Evolutionary conservation across 441 rosid genomes (phyloP).

Genomic region (Brassica hybrid): DNA sequence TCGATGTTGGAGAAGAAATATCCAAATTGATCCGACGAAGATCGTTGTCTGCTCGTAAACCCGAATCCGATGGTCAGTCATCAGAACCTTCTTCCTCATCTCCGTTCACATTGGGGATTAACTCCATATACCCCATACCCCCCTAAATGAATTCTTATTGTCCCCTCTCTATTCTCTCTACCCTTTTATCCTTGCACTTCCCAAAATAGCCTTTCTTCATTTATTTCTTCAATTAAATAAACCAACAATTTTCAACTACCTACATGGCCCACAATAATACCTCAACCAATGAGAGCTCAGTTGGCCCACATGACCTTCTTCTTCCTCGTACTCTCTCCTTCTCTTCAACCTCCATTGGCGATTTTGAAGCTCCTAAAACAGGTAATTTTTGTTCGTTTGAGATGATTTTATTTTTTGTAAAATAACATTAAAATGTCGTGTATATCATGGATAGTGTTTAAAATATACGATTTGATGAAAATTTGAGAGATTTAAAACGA

Average conservation of each 20-base stretch:
- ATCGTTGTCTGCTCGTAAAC: too few relatives aligned
- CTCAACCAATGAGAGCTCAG: not conserved
- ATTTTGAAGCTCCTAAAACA: not conserved
- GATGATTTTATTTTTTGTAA: not conserved
- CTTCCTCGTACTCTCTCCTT: not conserved
- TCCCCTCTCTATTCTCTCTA: not conserved
- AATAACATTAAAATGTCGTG: not conserved
- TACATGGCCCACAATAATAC: not conserved
- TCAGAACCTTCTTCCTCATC: too few relatives aligned
- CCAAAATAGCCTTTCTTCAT: too few relatives aligned
- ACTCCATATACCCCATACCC: too few relatives aligned
- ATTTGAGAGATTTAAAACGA: not conserved
- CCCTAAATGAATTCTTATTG: too few relatives aligned
- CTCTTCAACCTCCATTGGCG: not conserved
- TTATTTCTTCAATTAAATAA: not conserved
- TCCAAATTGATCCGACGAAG: too few relatives aligned
- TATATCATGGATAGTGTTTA: not conserved
- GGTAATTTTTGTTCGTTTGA: not conserved
- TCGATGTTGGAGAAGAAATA: too few relatives aligned
- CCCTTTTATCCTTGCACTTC: not conserved
- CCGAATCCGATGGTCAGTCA: too few relatives aligned
- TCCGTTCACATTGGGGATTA: too few relatives aligned
- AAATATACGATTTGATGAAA: not conserved
- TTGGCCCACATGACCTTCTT: not conserved
- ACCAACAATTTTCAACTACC: not conserved